A percentile compares a stretch with the other conserved stretches of the same genome.
phyloP scores from a whole-genome alignment of 257 asterid genomes.

The Catharanthus roseus region DNA sequence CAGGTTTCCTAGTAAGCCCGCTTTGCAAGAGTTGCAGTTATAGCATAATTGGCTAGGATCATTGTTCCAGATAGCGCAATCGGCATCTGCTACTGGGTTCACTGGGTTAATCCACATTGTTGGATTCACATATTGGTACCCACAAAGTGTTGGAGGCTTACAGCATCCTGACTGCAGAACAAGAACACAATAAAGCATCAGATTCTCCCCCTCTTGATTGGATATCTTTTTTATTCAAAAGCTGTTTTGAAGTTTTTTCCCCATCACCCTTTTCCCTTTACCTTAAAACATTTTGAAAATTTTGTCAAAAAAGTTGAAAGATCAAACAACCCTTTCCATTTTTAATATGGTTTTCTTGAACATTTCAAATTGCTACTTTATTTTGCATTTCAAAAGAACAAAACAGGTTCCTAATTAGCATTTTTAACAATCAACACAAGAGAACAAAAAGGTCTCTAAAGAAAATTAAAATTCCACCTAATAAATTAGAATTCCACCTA shows the following conservation, averaged over 20 bases:
- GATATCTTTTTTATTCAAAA: not conserved
- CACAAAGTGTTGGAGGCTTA: constrained; percentile 76
- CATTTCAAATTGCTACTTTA: not conserved
- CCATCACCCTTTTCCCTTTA: not conserved
- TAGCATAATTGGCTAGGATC: constrained; percentile 69
- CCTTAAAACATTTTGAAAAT: not conserved
- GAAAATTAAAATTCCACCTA: not conserved
- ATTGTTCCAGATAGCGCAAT: constrained; percentile 71
- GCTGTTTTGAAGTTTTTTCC: not conserved
- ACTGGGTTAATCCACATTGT: constrained; percentile 57
- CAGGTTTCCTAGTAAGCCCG: constrained; percentile 73
- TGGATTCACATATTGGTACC: constrained; percentile 58
- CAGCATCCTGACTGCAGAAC: constrained; percentile 77
- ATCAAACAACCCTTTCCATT: not conserved
- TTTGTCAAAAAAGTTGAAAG: not conserved
- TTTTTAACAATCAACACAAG: not conserved
- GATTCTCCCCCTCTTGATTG: not conserved
- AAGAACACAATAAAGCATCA: not conserved
- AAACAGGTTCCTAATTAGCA: not conserved
- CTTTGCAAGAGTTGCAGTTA: constrained; percentile 75
- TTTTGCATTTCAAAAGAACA: not conserved
- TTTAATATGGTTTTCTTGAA: not conserved
- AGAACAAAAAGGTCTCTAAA: constrained; percentile 1
- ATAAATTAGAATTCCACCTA: not conserved
- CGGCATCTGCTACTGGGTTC: constrained; percentile 42